Base-by-base conservation (phyloP, 768 basidiomycete genomes). In the Macrolepiota dolichaula region DNA sequence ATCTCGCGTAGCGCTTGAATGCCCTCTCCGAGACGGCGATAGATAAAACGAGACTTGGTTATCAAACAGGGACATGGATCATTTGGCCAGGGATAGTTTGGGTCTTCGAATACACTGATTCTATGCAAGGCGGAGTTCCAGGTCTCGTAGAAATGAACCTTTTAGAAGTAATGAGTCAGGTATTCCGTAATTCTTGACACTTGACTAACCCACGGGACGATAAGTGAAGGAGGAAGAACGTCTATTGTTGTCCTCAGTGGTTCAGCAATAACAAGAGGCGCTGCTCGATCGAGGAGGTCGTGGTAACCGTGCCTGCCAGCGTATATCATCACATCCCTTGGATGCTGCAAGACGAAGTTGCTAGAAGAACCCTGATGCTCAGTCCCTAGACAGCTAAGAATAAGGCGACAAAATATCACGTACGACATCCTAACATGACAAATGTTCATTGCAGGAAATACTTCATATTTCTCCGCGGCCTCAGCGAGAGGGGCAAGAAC, bases 401-500 rank as follows among this genome's bases (percentile, higher is more conserved):
- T 17, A 40, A 40, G 27, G 52, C 55, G 25, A 19, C 29, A 7
- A n/a, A 19, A 51, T 22, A 12, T 25, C 32, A 65, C 61, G n/a
- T 44, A 71, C 70, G 51, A 64, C 68, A 71, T 69, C n/a, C 63
- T 64, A 13, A 59, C 53, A 36, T 62, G 62, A 55, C 70, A 70
- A 7, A 66, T 60, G 24, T 66, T 67, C 65, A 72, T 71, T 1
- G 68, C 69, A 35, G 65, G 59, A 51, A 66, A 73, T 10, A 71
- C 68, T 51, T 70, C 68, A 50, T 71, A 72, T 46, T 70, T 71
- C 53, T 70, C 71, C 13, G 65, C 67, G 12, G 73, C 72, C 40
- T 73, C 70, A 0, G 72, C 70, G 17, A 72, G 40, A 2, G 50
- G 57, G 0, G 57, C 57, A 3, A 73, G 59, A 1, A 52, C 27